Conservation (phyloP, 139 green algal species). For the Chlamydomonas sphaeroides region DNA sequence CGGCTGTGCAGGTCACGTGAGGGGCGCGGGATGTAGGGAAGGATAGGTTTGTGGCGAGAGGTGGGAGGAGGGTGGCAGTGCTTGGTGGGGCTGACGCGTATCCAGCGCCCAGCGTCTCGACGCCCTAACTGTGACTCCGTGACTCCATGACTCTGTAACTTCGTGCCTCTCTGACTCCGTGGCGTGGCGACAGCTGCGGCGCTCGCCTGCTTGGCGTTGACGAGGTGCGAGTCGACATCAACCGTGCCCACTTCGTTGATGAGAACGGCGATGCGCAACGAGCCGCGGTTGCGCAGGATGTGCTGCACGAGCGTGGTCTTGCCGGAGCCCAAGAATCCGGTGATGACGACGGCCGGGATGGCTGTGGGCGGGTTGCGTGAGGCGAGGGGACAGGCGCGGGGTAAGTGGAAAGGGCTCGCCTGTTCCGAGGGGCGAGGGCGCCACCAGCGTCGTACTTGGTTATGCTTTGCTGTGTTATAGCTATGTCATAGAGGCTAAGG, state of each 20-base stretch:
- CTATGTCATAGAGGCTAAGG: no score
- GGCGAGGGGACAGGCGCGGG: neutral
- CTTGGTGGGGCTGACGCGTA: no score
- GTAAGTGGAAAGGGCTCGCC: neutral
- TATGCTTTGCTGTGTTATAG: no score
- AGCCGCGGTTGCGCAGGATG: conserved; percentile 48
- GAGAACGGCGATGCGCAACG: conserved; percentile 60
- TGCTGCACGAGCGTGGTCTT: conserved; percentile 72
- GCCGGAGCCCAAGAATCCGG: conserved; percentile 63
- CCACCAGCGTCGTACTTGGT: no score
- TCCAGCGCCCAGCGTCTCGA: no score
- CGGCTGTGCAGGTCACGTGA: no score
- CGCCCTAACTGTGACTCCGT: no score
- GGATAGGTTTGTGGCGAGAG: neutral
- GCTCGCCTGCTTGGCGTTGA: conserved; percentile 49
- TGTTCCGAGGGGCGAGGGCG: no score
- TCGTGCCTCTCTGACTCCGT: no score
- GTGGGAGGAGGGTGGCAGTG: neutral
- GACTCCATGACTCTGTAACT: no score
- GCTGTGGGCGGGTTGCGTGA: conserved; percentile 9
- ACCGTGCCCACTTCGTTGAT: conserved; percentile 64
- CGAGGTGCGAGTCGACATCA: conserved; percentile 60
- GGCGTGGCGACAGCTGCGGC: no score
- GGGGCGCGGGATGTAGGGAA: no score
- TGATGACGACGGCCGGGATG: conserved; percentile 62